Conservation (phyloP, 2,329 filamentous ascomycete species). For the Hirsutella minnesotensis region DNA sequence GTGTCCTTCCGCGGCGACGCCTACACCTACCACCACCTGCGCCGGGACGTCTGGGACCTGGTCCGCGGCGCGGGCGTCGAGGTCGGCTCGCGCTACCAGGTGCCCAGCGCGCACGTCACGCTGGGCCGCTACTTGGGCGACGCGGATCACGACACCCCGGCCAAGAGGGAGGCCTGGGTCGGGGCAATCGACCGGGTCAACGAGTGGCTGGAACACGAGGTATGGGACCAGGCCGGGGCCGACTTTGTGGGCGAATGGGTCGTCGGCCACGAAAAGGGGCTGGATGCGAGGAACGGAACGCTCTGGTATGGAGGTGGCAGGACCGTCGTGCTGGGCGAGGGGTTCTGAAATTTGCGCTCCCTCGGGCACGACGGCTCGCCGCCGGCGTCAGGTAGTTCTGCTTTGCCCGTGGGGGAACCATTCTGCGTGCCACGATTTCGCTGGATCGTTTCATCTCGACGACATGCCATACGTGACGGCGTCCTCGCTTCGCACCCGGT, state of each 20-base stretch:
- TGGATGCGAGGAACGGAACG: slow-evolving; percentile 62
- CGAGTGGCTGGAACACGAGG: slow-evolving; percentile 54
- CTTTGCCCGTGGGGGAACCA: too few species aligned
- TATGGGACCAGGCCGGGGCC: slow-evolving; percentile 47
- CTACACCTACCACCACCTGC: slow-evolving; percentile 86
- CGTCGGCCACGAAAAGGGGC: slow-evolving; percentile 73
- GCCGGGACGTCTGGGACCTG: slow-evolving; percentile 61
- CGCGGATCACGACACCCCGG: slow-evolving; percentile 47
- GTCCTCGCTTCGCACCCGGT: too few species aligned
- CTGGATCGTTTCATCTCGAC: too few species aligned
- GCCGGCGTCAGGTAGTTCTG: too few species aligned
- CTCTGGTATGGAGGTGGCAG: slow-evolving; percentile 84
- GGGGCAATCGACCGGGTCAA: slow-evolving; percentile 66
- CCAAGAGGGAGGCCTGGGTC: slow-evolving; percentile 53
- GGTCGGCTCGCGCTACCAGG: slow-evolving; percentile 70
- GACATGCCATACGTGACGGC: too few species aligned
- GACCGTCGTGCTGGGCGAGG: slow-evolving; percentile 51
- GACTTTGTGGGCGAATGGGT: slow-evolving; percentile 60
- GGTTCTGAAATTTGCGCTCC: slow-evolving; percentile 30
- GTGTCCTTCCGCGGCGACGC: slow-evolving; percentile 67
- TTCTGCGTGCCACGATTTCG: too few species aligned
- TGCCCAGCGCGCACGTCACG: slow-evolving; percentile 83
- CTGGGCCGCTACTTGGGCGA: slow-evolving; percentile 67
- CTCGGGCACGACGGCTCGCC: neutral
- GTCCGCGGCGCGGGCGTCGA: slow-evolving; percentile 50